Base-by-base conservation (phyloP, 75 land plant genomes). In the Sequoia sempervirens region DNA sequence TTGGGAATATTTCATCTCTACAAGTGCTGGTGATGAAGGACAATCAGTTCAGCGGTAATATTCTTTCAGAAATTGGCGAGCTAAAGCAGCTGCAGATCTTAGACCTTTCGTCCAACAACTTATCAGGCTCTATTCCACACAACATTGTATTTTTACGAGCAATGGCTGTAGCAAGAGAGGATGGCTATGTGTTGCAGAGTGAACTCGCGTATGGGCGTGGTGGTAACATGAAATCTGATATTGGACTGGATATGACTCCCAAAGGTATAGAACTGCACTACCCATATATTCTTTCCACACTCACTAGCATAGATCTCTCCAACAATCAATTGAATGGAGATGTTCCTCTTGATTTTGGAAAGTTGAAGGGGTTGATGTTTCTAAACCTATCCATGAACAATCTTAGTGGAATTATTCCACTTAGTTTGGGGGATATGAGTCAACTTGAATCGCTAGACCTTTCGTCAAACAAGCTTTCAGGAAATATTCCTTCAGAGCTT, bases 371-470 rank as follows among this genome's bases (percentile, higher is more conserved):
- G 2, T 90, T 95, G 26, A 84, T 82, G 56, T 82, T 84, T 38
- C 89, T 95, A 9, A 89, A 93, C 79, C 84, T 95, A 30, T 93
- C 91, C 18, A 94, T 93, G 5, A 95, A 89, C 85, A 83, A 86
- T 83, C 83, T 95, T 20, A 32, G 32, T 14, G 96, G 96, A 32
- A 13, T 50, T 38, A 92, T 94, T 52, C 92, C 96, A 10, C n/a
- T 3, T 0, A 82, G 87, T 14, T 81, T 90, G 43, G 82, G 90
- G 4, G 89, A 87, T 53, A 72, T 94, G 69, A 75, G 81, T 0
- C 78, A 64, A 15, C 85, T 94, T 66, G 83, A 88, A 52, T 80
- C 85, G 73, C 80, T 94, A 20, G 90, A 91, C 18, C 81, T 94
- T 46, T 87, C 90, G 80, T 88, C 90, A 38, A 94, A 94, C 80